Conservation (phyloP, 305 asterid genomes). For the Lippia alba region DNA sequence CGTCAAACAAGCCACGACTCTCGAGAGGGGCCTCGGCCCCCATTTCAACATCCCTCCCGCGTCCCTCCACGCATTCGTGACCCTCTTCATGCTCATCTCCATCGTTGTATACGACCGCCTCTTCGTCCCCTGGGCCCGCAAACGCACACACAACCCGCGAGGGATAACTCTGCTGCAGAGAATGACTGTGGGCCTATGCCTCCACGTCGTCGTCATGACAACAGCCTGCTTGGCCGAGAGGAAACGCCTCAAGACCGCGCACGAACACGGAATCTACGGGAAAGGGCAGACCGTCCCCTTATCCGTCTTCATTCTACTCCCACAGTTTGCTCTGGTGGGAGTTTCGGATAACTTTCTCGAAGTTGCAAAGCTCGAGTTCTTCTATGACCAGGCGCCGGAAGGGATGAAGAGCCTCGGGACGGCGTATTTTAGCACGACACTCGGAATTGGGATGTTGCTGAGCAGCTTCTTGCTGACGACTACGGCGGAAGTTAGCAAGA, state of each 20-base stretch:
- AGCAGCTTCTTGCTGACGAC: conserved; percentile 63
- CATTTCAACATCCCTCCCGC: conserved; percentile 67
- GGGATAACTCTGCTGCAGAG: conserved; percentile 65
- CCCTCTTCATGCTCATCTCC: conserved; percentile 58
- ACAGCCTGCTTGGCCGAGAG: conserved; percentile 53
- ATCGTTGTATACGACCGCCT: conserved; percentile 57
- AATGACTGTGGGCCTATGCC: conserved; percentile 56
- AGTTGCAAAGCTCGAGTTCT: conserved; percentile 67
- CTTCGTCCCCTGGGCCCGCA: conserved; percentile 51
- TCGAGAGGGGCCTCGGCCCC: conserved; percentile 51
- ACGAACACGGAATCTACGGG: conserved; percentile 36
- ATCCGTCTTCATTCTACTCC: conserved; percentile 59
- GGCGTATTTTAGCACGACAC: conserved; percentile 65
- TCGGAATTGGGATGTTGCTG: conserved; percentile 63
- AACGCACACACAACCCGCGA: conserved; percentile 62
- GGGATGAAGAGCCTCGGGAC: conserved; percentile 84
- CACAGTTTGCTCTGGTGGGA: conserved; percentile 65
- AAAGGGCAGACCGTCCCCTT: conserved; percentile 52
- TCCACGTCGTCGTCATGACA: conserved; percentile 56
- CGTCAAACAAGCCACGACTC: conserved; percentile 67
- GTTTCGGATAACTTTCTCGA: conserved; percentile 66
- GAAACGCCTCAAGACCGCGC: conserved; percentile 51
- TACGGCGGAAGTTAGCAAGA: conserved; percentile 61
- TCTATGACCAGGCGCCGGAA: conserved; percentile 77
- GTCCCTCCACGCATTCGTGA: conserved; percentile 60